These are phyloP conservation scores for Mucor ambiguus DNA, from an alignment of 371 early-diverging fungal species.

Conservation along the genomic window DNA sequence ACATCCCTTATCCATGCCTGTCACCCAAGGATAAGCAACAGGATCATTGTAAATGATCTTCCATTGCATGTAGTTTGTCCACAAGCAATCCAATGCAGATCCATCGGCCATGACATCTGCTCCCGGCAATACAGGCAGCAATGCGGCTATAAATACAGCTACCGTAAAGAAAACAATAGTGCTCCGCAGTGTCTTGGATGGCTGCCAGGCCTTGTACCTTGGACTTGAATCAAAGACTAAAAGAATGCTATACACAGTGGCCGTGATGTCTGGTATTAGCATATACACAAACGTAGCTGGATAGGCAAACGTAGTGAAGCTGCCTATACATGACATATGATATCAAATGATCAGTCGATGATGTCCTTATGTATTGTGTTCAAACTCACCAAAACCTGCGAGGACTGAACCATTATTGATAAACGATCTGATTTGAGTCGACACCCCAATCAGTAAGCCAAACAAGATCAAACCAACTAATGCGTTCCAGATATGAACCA, in stretches of 20 bases:
- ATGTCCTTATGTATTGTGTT: not conserved
- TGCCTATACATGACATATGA: slow-evolving; percentile 24
- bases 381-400: slow-evolving; percentile 41
- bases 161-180: slow-evolving; percentile 28
- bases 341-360: not conserved
- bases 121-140: slow-evolving; percentile 37
- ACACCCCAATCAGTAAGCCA: slow-evolving; percentile 28
- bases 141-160: slow-evolving; percentile 31
- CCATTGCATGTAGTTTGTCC: slow-evolving; percentile 50
- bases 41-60: slow-evolving; percentile 33
- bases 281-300: slow-evolving; percentile 50
- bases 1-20: slow-evolving; percentile 42
- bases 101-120: slow-evolving; percentile 43
- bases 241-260: slow-evolving; percentile 37
- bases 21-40: slow-evolving; percentile 42
- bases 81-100: slow-evolving; percentile 32
- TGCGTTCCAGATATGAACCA: slow-evolving; percentile 26
- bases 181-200: slow-evolving; percentile 37
- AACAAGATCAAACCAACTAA: slow-evolving; percentile 17
- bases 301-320: slow-evolving; percentile 41
- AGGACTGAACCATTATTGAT: slow-evolving; percentile 30
- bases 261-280: slow-evolving; percentile 37
- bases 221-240: slow-evolving; percentile 40
- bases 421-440: slow-evolving; percentile 30
- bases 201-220: slow-evolving; percentile 39